A percentile compares a stretch with the other conserved stretches of the same genome.
These are phyloP conservation scores for Laetiporus sulphureus DNA, from an alignment of 1,284 basidiomycete species.

Conservation along the genomic window DNA sequence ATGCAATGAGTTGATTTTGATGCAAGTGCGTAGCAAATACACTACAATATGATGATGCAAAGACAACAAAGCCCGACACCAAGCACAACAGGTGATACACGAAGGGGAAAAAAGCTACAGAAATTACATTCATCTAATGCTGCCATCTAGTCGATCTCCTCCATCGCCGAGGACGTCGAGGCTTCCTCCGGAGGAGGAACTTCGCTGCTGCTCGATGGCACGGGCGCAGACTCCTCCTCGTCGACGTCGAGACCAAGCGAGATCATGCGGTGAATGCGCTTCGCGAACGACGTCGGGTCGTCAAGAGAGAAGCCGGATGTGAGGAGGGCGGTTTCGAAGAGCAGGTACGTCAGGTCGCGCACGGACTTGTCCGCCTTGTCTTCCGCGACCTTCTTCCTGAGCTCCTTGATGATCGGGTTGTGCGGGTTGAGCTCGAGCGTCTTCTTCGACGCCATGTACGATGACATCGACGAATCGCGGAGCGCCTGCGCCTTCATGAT, in stretches of 20 bases:
- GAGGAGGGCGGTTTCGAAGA: slow-evolving; percentile 95
- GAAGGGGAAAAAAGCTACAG: slow-evolving; percentile 13
- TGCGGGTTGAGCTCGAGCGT: slow-evolving; percentile 95
- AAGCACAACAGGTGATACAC: slow-evolving; percentile 14
- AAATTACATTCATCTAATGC: slow-evolving; percentile 6
- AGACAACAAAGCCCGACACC: slow-evolving; percentile 20
- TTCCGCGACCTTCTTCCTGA: slow-evolving; percentile 90
- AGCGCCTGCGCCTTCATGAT: slow-evolving; percentile 99
- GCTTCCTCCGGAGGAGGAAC: slow-evolving; percentile 45
- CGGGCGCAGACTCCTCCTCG: slow-evolving; percentile 46
- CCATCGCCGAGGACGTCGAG: slow-evolving; percentile 71
- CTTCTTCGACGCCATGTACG: slow-evolving; percentile 99
- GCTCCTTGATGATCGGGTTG: slow-evolving; percentile 95
- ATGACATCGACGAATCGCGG: slow-evolving; percentile 98
- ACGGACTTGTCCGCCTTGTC: slow-evolving; percentile 99
- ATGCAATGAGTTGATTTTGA: slow-evolving; percentile 9
- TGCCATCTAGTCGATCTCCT: slow-evolving; percentile 70
- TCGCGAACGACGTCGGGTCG: slow-evolving; percentile 91
- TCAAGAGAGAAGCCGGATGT: slow-evolving; percentile 95
- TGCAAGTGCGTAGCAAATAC: slow-evolving; percentile 16
- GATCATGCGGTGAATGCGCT: slow-evolving; percentile 98
- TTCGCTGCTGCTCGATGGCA: slow-evolving; percentile 30
- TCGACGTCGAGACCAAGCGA: slow-evolving; percentile 79
- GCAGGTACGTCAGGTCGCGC: slow-evolving; percentile 89
- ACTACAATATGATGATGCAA: slow-evolving; percentile 16